These are phyloP conservation scores for Domatiomyces catenatus DNA, from an alignment of 2,329 filamentous ascomycete genomes.

Conservation along the genomic window DNA sequence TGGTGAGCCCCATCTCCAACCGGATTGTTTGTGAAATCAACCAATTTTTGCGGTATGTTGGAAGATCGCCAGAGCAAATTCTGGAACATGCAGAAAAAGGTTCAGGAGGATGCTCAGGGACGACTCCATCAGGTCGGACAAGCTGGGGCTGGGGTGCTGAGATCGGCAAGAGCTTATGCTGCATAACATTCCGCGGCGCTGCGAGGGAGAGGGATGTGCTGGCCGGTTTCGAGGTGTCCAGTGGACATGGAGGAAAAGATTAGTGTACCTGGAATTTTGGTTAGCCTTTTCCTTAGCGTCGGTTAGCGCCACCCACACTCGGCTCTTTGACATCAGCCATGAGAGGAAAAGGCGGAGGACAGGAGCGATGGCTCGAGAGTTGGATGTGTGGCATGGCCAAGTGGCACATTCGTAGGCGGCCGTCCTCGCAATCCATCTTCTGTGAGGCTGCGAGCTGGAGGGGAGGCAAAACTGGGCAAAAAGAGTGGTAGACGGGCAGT, in stretches of 20 bases:
- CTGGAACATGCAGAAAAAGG: not conserved
- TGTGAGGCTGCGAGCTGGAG: not conserved
- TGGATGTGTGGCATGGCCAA: not conserved
- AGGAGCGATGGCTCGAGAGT: not conserved
- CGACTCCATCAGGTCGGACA: not conserved
- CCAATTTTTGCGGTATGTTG: not conserved
- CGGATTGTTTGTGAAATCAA: not conserved
- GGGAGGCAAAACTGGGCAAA: not conserved
- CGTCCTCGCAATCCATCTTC: not conserved
- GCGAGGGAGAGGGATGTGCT: not conserved
- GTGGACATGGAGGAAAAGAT: not conserved
- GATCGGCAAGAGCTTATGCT: not conserved
- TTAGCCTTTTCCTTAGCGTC: not conserved
- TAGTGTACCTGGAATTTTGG: not conserved
- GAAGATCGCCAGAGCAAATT: not conserved
- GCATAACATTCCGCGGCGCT: not conserved
- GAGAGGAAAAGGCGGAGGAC: not conserved
- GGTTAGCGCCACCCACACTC: not conserved
- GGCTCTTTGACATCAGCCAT: not conserved
- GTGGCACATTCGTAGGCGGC: not conserved
- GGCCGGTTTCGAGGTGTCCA: not conserved
- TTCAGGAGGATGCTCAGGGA: not conserved
- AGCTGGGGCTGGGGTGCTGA: not conserved
- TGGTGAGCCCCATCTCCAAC: not conserved
- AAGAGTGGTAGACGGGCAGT: not conserved